Conservation (phyloP, 441 rosid genomes). For the Adansonia rubrostipa region DNA sequence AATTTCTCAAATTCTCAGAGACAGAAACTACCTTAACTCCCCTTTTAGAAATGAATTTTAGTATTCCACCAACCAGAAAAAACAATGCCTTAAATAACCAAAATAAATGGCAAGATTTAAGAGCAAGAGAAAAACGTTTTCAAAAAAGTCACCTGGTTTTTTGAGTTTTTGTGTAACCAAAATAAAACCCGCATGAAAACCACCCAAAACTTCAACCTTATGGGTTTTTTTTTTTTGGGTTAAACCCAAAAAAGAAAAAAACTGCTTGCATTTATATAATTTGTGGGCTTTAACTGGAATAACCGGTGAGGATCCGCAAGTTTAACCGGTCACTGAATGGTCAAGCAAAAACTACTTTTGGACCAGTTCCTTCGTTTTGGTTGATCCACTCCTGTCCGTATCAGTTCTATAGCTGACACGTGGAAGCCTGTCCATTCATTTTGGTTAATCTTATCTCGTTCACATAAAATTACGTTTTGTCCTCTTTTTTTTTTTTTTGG, state of each 20-base stretch:
- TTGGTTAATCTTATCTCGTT: slow-evolving; percentile 39
- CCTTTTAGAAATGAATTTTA: neutral
- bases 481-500: neutral
- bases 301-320: slow-evolving; percentile 31
- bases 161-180: slow-evolving; percentile 39
- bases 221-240: neutral
- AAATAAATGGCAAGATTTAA: neutral
- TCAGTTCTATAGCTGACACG: slow-evolving; percentile 37
- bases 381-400: slow-evolving; percentile 36
- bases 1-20: neutral
- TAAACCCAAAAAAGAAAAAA: slow-evolving; percentile 25
- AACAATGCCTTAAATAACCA: neutral
- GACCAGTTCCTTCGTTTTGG: slow-evolving; percentile 47
- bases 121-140: slow-evolving; percentile 5
- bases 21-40: neutral
- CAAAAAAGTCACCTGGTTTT: slow-evolving; percentile 27
- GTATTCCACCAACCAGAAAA: neutral
- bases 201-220: slow-evolving; percentile 25
- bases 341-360: slow-evolving; percentile 32
- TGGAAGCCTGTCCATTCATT: slow-evolving; percentile 37
- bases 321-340: slow-evolving; percentile 42
- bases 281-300: slow-evolving; percentile 26
- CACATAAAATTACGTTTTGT: neutral
- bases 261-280: slow-evolving; percentile 19
- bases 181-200: slow-evolving; percentile 50